phyloP scores from a whole-genome alignment of 148 eudicot genomes.

The Amaranthus cruentus region DNA sequence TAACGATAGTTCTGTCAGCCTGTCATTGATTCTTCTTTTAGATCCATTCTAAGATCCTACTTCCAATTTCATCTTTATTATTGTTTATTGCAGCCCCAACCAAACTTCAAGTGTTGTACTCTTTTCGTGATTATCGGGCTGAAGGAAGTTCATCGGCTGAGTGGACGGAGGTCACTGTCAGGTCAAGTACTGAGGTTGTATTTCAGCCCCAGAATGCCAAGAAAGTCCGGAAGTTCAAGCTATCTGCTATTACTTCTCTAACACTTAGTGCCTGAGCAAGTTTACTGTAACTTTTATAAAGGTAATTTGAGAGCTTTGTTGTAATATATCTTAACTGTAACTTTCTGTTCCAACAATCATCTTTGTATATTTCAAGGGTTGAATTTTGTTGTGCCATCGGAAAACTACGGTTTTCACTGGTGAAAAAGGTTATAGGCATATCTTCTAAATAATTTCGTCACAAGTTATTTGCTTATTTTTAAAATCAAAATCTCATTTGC shows the following conservation, averaged over 20 bases:
- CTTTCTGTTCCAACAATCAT: background rate
- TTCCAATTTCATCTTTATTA: background rate
- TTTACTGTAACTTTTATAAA: background rate
- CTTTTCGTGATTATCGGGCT: slow-evolving; percentile 70
- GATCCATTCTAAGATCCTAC: background rate
- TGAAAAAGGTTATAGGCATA: background rate
- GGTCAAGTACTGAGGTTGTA: slow-evolving; percentile 72
- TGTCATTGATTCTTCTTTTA: background rate
- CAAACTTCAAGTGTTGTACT: slow-evolving; percentile 71
- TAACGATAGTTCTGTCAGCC: background rate
- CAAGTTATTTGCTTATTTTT: too few relatives aligned
- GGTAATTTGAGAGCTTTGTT: slow-evolving; percentile 11
- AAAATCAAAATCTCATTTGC: too few relatives aligned
- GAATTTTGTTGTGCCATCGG: too few relatives aligned
- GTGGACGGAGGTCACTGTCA: slow-evolving; percentile 69
- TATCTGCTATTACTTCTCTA: slow-evolving; percentile 70
- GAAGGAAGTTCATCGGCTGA: slow-evolving; percentile 69
- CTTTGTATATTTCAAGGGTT: background rate
- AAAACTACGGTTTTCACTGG: background rate
- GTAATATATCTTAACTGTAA: background rate
- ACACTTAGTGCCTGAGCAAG: slow-evolving; percentile 64
- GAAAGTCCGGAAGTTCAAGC: slow-evolving; percentile 65
- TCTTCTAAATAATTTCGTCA: background rate
- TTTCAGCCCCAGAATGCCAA: slow-evolving; percentile 60
- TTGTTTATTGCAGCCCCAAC: slow-evolving; percentile 58